These are phyloP conservation scores for Trichosanthes truncata DNA, from an alignment of 306 rosid genomes.

Conservation along the genomic window DNA sequence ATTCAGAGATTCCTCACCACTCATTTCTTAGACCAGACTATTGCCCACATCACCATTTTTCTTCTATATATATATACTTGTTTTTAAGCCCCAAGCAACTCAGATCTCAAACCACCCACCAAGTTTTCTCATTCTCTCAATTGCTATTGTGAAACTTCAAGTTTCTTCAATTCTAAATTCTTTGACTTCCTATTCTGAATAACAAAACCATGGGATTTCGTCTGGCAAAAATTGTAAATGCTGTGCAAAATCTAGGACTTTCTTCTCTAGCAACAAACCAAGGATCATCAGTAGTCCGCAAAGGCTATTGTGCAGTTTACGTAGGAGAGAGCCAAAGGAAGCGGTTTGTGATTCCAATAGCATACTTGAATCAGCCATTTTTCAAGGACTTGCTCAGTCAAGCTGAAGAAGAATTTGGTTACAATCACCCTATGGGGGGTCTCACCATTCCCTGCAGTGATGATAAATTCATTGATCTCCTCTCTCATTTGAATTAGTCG, in stretches of 20 bases:
- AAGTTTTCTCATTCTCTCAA: constrained; percentile 5
- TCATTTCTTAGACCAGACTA: neutral
- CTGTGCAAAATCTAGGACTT: neutral
- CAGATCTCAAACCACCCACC: neutral
- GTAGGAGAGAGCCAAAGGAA: neutral
- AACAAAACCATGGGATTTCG: neutral
- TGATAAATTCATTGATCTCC: neutral
- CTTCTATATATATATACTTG: neutral
- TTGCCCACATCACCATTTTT: neutral
- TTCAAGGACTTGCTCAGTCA: neutral
- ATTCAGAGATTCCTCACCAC: neutral
- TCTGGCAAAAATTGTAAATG: neutral
- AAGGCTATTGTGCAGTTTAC: constrained; percentile 3
- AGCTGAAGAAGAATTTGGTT: constrained; percentile 3
- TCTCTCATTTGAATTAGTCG: neutral
- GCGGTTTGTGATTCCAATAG: constrained; percentile 2
- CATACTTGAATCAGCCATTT: constrained; percentile 1
- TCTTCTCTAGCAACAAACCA: neutral
- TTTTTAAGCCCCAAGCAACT: neutral
- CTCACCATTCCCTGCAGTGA: constrained; percentile 5
- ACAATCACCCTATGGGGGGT: constrained; percentile 1
- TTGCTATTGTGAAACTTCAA: neutral
- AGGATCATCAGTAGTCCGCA: neutral
- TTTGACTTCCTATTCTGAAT: neutral
- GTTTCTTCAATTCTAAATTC: neutral